Evolutionary conservation across 2,329 filamentous ascomycete genomes (phyloP).

Genomic region (Camillea tinctor): DNA sequence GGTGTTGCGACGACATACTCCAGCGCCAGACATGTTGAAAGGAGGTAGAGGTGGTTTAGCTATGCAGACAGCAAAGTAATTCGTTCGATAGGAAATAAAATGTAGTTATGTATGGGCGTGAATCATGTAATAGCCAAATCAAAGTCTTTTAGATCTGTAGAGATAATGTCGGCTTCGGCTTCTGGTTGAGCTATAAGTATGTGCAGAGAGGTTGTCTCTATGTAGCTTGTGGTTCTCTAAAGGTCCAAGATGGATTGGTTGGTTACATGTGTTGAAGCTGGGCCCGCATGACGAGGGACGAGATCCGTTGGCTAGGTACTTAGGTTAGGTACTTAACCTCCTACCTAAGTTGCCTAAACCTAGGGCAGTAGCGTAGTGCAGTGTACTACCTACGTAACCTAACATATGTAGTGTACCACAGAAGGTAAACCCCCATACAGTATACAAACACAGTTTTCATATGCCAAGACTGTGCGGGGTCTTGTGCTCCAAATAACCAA

Average conservation of each 20-base stretch:
- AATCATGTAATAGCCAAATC: too few species aligned
- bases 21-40: slow-evolving; percentile 52
- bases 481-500: neutral
- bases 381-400: too few species aligned
- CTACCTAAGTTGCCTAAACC: too few species aligned
- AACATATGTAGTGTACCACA: too few species aligned
- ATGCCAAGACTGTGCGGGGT: neutral
- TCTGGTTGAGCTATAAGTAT: neutral
- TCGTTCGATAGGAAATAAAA: neutral
- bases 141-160: too few species aligned
- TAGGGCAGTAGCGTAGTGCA: too few species aligned
- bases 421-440: slow-evolving; percentile 3
- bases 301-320: too few species aligned
- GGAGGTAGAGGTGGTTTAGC: slow-evolving; percentile 3
- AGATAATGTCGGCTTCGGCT: too few species aligned
- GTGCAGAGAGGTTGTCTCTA: too few species aligned
- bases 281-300: neutral
- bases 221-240: too few species aligned
- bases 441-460: neutral
- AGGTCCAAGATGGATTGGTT: too few species aligned
- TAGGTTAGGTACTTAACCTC: too few species aligned
- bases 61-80: neutral
- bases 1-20: slow-evolving; percentile 37
- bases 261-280: neutral
- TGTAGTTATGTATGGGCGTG: neutral